These are phyloP conservation scores for Exophiala xenobiotica DNA, from an alignment of 2,329 filamentous ascomycete genomes.

Conservation along the genomic window DNA sequence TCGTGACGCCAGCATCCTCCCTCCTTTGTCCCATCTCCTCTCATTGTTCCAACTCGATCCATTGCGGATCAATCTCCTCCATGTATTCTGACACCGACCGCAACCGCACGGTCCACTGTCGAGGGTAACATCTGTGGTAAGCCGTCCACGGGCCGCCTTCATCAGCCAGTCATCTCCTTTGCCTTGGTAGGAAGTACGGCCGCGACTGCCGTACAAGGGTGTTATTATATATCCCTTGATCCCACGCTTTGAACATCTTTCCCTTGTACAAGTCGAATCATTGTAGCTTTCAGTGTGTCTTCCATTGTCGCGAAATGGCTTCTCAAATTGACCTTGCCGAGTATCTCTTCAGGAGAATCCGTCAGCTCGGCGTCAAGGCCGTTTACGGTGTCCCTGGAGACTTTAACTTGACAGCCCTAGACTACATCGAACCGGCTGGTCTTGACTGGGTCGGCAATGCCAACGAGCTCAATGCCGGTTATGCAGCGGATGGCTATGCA, in stretches of 20 bases:
- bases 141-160: not conserved
- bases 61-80: too few species aligned
- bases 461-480: slow-evolving; percentile 65
- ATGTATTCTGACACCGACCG: too few species aligned
- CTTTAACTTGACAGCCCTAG: slow-evolving; percentile 48
- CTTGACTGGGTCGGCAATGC: slow-evolving; percentile 61
- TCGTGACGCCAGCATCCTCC: too few species aligned
- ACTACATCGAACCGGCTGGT: slow-evolving; percentile 56
- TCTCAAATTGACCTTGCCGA: slow-evolving; percentile 46
- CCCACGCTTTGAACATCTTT: too few species aligned
- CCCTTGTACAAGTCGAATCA: too few species aligned
- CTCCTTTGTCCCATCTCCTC: too few species aligned
- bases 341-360: slow-evolving; percentile 51
- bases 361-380: slow-evolving; percentile 49
- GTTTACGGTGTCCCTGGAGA: slow-evolving; percentile 55
- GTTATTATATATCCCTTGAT: too few species aligned
- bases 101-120: too few species aligned
- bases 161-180: not conserved
- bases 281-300: not conserved
- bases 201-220: too few species aligned
- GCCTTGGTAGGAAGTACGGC: not conserved
- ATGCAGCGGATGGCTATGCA: slow-evolving; percentile 78
- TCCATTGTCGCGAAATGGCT: slow-evolving; percentile 6
- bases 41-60: too few species aligned
- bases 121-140: not conserved